These are phyloP conservation scores for Candida insectorum DNA, from an alignment of 805 yeast genomes.

Conservation along the genomic window DNA sequence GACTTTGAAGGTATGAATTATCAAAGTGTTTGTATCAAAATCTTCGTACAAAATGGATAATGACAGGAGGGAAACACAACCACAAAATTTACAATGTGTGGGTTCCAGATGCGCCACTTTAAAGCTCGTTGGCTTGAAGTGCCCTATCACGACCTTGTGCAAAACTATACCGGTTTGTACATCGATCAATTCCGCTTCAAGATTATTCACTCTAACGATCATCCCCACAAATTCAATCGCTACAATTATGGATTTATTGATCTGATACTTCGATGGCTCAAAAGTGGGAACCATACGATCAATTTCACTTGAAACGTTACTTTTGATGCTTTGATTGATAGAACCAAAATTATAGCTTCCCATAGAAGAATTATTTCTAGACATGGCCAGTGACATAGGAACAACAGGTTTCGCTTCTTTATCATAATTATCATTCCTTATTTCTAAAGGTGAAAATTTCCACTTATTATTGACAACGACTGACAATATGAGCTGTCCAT, in stretches of 20 bases:
- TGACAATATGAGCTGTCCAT: constrained; percentile 55
- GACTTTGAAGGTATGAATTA: constrained; percentile 69
- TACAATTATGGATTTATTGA: constrained; percentile 41
- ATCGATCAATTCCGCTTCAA: constrained; percentile 66
- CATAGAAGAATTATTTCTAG: constrained; percentile 7
- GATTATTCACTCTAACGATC: constrained; percentile 57
- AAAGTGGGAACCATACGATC: too few species aligned
- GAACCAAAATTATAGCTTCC: constrained; percentile 5
- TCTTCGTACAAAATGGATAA: constrained; percentile 73
- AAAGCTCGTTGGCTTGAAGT: constrained; percentile 57
- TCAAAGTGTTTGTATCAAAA: constrained; percentile 49
- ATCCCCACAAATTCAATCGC: constrained; percentile 71
- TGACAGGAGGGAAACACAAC: constrained; percentile 76
- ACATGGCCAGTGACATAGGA: constrained; percentile 10
- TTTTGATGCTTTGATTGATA: not conserved
- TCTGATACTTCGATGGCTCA: constrained; percentile 11
- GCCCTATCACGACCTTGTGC: constrained; percentile 58
- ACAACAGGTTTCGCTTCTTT: constrained; percentile 10
- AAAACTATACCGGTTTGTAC: constrained; percentile 74
- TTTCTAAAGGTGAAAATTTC: constrained; percentile 51
- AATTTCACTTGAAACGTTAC: too few species aligned
- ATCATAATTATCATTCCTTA: constrained; percentile 47
- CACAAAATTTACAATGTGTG: constrained; percentile 87
- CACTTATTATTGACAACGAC: constrained; percentile 65
- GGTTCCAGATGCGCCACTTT: constrained; percentile 80